phyloP scores from a whole-genome alignment of 305 asterid species.

The Lippia alba region DNA sequence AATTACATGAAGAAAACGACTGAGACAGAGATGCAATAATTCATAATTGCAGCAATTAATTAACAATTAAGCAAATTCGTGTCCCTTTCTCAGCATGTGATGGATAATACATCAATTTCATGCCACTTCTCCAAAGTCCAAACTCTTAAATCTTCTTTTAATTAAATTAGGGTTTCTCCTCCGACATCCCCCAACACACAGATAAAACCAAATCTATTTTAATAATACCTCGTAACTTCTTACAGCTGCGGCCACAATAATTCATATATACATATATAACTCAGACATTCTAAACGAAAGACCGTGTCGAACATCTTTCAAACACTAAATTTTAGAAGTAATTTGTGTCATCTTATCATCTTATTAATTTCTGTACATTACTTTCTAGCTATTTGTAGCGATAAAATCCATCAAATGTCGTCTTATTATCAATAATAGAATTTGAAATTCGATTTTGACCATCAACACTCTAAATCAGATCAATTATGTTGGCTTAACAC shows the following conservation, averaged over 20 bases:
- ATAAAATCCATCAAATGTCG: too few species aligned
- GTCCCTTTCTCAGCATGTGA: constrained; percentile 30
- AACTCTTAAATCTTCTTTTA: neutral
- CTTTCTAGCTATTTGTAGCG: too few species aligned
- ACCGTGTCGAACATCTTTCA: too few species aligned
- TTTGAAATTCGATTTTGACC: too few species aligned
- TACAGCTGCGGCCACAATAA: neutral
- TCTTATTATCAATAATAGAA: too few species aligned
- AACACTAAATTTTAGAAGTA: too few species aligned
- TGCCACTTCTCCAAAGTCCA: neutral
- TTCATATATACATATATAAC: too few species aligned
- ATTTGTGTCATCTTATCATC: too few species aligned
- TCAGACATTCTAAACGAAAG: too few species aligned
- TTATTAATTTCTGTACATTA: too few species aligned
- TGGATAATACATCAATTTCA: constrained; percentile 36
- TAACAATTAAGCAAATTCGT: constrained; percentile 37
- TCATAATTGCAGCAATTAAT: constrained; percentile 18
- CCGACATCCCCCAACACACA: constrained; percentile 47
- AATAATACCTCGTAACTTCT: constrained; percentile 25
- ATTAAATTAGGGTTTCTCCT: constrained; percentile 19
- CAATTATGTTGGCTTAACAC: too few species aligned
- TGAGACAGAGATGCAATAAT: constrained; percentile 14
- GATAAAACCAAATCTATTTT: constrained; percentile 19
- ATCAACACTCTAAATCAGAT: too few species aligned
- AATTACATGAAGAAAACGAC: constrained; percentile 5